Evolutionary conservation across 1,284 basidiomycete genomes (phyloP).

Genomic region (Rhodotorula sp.): DNA sequence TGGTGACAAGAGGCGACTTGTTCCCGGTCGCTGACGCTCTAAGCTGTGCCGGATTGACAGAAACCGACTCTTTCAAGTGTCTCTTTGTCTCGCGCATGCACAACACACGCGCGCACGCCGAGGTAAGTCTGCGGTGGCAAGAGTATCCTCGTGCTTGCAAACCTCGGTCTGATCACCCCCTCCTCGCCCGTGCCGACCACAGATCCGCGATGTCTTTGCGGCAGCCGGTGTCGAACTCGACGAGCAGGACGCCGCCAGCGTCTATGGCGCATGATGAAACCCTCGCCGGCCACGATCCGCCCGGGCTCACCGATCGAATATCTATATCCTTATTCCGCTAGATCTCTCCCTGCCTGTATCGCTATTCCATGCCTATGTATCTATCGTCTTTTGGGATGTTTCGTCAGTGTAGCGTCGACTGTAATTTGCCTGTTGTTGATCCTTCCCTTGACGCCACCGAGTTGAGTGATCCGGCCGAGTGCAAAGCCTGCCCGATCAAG

Average conservation of each 20-base stretch:
- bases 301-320: not conserved
- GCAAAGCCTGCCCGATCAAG: not conserved
- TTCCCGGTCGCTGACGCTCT: not conserved
- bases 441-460: not conserved
- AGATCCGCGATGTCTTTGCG: slow-evolving; percentile 33
- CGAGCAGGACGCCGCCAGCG: slow-evolving; percentile 22
- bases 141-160: too few relatives aligned
- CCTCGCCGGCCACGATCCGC: not conserved
- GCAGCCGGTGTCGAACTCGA: slow-evolving; percentile 33
- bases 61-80: slow-evolving; percentile 22
- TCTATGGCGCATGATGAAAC: slow-evolving; percentile 14
- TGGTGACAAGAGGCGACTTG: not conserved
- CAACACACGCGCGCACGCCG: slow-evolving; percentile 33
- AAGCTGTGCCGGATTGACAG: not conserved
- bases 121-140: slow-evolving; percentile 17
- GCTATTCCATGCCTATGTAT: too few relatives aligned
- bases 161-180: too few relatives aligned
- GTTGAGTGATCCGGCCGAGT: not conserved
- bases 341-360: too few relatives aligned
- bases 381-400: too few relatives aligned
- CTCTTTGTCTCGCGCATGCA: slow-evolving; percentile 34
- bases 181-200: not conserved
- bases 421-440: not conserved
- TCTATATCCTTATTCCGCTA: not conserved
- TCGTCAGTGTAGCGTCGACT: not conserved